Base-by-base conservation (phyloP, 106 monocot species). In the Allium sativum region DNA sequence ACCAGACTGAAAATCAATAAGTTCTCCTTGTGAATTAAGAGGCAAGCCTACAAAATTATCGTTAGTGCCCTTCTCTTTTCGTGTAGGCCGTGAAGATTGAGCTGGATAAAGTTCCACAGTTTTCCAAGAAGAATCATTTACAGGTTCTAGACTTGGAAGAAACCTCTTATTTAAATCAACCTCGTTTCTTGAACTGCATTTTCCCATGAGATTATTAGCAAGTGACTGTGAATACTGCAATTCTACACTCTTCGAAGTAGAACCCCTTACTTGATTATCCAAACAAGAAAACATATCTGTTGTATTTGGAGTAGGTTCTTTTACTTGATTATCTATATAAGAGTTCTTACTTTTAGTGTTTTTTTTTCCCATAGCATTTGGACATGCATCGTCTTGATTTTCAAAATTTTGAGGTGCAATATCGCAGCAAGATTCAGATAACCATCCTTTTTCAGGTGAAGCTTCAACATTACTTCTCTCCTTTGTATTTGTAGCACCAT, bases 1-100 rank as follows among this genome's bases (percentile, higher is more conserved):
- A 59, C 72, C 60, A 50, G 78, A 57, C 53, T 76, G 63, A 61
- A 75, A 61, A 55, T 79, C 64, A 56, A 82, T 82, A 22, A 84
- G 56, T 48, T 90, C 90, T 21, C 93, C 88, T 45, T 81, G 82
- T 14, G 82, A 89, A 66, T 81, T 86, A 55, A 94, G 81, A 54
- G 89, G 93, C 69, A 89, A 74, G 31, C 89, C 82, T 50, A 72
- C 64, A 52, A 74, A 81, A 18, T 62, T 68, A 51, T 73, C 74
- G 42, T 18, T 42, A 4, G 41, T 46, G 42, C 48, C 66, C 54
- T 59, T 72, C 18, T 69, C 63, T 42, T n/a, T 70, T 31, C 42
- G 60, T n/a, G 51, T 56, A 58, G 56, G 52, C 13, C 60, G 44
- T 54, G 68, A 31, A 48, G 3, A 69, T 12, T 40, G 22, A 19